These are phyloP conservation scores for Chrysochromulina parva DNA, from an alignment of 78 protist genomes.

Conservation along the genomic window DNA sequence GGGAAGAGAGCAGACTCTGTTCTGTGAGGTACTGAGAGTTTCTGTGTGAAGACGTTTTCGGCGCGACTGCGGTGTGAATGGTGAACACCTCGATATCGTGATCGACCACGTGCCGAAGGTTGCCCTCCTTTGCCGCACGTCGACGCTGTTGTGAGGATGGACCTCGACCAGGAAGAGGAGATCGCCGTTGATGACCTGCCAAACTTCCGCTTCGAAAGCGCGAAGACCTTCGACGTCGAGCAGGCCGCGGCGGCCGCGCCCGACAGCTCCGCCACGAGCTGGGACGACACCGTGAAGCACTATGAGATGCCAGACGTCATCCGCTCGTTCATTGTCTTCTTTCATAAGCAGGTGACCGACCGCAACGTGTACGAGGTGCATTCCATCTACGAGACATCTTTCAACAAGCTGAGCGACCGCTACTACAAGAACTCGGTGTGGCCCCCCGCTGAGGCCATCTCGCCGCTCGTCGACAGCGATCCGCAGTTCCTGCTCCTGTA, in stretches of 20 bases:
- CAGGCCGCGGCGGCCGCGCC: neutral
- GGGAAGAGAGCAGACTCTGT: too few species aligned
- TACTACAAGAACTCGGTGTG: constrained; percentile 20
- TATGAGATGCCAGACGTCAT: neutral
- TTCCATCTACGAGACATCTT: neutral
- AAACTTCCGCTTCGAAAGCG: neutral
- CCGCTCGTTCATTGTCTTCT: neutral
- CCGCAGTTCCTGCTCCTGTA: constrained; percentile 69
- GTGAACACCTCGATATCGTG: too few species aligned
- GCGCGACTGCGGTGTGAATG: too few species aligned
- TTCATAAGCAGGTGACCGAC: neutral
- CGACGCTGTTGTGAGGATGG: too few species aligned
- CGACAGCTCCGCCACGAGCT: too few species aligned
- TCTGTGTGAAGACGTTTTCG: too few species aligned
- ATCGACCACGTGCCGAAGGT: too few species aligned
- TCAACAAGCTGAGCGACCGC: constrained; percentile 29
- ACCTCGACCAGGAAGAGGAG: neutral
- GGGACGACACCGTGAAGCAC: too few species aligned
- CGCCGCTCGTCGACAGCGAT: neutral
- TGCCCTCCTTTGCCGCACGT: too few species aligned
- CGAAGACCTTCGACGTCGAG: neutral
- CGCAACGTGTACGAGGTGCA: neutral
- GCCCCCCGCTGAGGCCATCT: constrained; percentile 23
- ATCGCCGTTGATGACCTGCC: constrained; percentile 4
- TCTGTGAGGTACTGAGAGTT: too few species aligned